phyloP scores from a whole-genome alignment of 2,329 filamentous ascomycete species.

The Aspergillus hiratsukae region DNA sequence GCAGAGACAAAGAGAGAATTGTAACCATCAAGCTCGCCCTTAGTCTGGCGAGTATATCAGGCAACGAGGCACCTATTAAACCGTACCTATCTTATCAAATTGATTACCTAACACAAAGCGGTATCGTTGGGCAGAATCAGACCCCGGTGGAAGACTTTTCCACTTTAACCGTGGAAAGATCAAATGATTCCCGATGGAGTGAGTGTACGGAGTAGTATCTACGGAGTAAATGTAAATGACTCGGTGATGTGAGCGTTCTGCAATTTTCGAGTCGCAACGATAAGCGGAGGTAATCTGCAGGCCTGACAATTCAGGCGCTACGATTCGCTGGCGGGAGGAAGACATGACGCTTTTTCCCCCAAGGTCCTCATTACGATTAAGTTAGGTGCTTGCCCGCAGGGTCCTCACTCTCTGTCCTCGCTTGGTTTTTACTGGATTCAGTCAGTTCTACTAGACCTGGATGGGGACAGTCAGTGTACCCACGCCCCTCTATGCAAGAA shows the following conservation, averaged over 20 bases:
- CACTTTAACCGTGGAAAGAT: not conserved
- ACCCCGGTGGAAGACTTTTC: not conserved
- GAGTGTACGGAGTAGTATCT: too few species aligned
- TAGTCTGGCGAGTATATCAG: not conserved
- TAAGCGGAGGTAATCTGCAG: not conserved
- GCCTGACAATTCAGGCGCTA: conserved; percentile 5
- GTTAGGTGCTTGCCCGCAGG: conserved; percentile 8
- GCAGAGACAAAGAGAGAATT: too few species aligned
- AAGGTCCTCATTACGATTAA: not conserved
- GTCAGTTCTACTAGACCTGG: not conserved
- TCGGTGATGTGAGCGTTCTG: too few species aligned
- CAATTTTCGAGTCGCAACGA: not conserved
- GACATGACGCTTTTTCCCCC: not conserved
- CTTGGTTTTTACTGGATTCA: not conserved
- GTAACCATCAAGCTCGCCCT: too few species aligned
- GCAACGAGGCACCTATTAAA: not conserved
- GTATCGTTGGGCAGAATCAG: not conserved
- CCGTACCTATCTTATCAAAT: not conserved
- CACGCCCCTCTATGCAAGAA: not conserved
- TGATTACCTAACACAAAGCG: not conserved
- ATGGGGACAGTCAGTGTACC: not conserved
- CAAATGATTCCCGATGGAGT: not conserved
- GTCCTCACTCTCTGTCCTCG: conserved; percentile 13
- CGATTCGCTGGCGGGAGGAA: not conserved
- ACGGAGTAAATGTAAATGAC: too few species aligned